A percentile compares a stretch with the other conserved stretches of the same genome.
Evolutionary conservation across 306 rosid genomes (phyloP).

Genomic region (Prosopis cineraria): DNA sequence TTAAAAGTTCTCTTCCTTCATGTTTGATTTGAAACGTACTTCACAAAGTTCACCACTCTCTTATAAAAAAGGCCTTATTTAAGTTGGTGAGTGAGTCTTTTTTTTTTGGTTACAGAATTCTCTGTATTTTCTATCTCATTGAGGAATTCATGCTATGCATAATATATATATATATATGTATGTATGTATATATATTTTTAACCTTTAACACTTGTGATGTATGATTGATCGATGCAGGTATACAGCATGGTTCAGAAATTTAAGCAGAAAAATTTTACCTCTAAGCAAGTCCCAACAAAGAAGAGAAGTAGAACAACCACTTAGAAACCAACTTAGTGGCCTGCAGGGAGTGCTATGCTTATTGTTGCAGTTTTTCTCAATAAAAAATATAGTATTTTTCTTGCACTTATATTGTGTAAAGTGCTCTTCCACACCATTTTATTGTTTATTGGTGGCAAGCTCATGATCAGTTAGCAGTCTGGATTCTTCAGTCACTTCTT

Average conservation of each 20-base stretch:
- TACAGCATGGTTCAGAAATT: slow-evolving; percentile 72
- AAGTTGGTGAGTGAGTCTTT: background rate
- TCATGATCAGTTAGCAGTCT: background rate
- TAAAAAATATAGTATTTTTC: background rate
- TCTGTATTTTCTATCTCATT: background rate
- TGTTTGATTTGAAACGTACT: background rate
- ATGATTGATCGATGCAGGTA: slow-evolving; percentile 56
- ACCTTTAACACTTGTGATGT: background rate
- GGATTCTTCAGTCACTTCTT: background rate
- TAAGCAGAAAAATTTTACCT: slow-evolving; percentile 54
- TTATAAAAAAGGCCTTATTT: background rate
- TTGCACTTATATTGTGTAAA: slow-evolving; percentile 5
- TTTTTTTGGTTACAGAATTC: background rate
- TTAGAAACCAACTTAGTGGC: slow-evolving; percentile 29
- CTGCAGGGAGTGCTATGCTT: background rate
- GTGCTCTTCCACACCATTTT: background rate
- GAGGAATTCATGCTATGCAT: too few relatives aligned
- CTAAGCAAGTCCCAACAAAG: slow-evolving; percentile 38
- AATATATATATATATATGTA: too few relatives aligned
- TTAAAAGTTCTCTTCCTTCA: slow-evolving; percentile 5
- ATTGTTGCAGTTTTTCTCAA: background rate
- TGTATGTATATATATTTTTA: too few relatives aligned
- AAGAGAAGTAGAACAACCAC: slow-evolving; percentile 49
- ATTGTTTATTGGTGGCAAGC: background rate
- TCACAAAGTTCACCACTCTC: background rate